These are phyloP conservation scores for Pelargonium myrrhifolium DNA, from an alignment of 441 rosid species.

Conservation along the genomic window DNA sequence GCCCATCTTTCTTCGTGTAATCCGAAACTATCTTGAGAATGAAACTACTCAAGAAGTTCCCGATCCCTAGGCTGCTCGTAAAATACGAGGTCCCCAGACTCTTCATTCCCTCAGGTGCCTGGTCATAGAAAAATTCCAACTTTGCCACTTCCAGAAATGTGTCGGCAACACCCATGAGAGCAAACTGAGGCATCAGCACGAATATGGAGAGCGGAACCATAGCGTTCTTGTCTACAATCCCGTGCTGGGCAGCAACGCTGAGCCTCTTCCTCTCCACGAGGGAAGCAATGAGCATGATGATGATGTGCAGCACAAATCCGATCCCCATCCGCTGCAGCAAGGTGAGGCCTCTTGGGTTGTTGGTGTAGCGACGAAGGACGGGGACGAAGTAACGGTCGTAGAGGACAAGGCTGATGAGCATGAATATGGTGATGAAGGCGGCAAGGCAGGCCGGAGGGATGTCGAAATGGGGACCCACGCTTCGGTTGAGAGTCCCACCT, in stretches of 20 bases:
- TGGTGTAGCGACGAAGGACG: constrained; percentile 30
- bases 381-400: constrained; percentile 37
- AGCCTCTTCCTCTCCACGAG: constrained; percentile 28
- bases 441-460: constrained; percentile 65
- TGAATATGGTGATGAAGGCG: constrained; percentile 53
- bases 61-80: constrained; percentile 33
- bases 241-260: constrained; percentile 17
- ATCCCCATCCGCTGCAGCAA: constrained; percentile 77
- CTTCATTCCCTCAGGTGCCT: constrained; percentile 39
- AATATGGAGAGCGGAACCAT: constrained; percentile 31
- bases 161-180: constrained; percentile 34
- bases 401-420: constrained; percentile 59
- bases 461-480: constrained; percentile 45
- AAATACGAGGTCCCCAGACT: constrained; percentile 35
- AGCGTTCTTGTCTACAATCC: constrained; percentile 4
- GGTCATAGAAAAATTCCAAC: constrained; percentile 41
- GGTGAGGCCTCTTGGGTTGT: constrained; percentile 73
- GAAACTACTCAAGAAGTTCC: constrained; percentile 34
- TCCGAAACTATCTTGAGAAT: constrained; percentile 27
- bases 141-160: constrained; percentile 33
- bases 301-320: constrained; percentile 48
- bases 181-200: constrained; percentile 37
- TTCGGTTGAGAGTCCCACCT: constrained; percentile 61
- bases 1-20: constrained; percentile 24
- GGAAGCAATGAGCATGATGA: constrained; percentile 59